These are phyloP conservation scores for Citrullus colocynthis DNA, from an alignment of 306 rosid species.

Conservation along the genomic window DNA sequence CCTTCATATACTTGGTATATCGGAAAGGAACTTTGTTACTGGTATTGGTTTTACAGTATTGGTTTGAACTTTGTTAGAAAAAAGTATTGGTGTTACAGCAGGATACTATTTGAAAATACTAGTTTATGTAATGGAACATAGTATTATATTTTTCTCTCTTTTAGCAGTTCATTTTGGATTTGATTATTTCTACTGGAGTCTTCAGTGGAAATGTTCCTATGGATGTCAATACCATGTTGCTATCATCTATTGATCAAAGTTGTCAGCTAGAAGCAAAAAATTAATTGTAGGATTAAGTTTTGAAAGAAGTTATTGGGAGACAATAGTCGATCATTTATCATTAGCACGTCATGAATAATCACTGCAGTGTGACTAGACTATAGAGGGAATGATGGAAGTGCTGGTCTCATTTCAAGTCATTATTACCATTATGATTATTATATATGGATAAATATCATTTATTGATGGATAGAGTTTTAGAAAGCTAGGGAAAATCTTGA, in stretches of 20 bases:
- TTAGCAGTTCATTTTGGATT: not conserved
- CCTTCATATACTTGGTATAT: not conserved
- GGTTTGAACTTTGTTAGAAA: too few species aligned
- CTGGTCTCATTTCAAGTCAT: not conserved
- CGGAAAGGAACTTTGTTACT: not conserved
- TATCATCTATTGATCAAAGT: not conserved
- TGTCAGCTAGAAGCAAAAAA: not conserved
- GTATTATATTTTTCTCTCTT: not conserved
- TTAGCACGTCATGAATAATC: not conserved
- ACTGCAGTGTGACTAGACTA: not conserved
- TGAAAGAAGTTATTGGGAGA: not conserved
- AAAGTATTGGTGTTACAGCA: not conserved
- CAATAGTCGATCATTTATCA: not conserved
- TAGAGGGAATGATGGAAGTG: not conserved
- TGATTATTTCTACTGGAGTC: not conserved
- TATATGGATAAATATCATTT: not conserved
- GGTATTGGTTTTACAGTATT: not conserved
- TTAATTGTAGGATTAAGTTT: not conserved
- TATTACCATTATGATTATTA: not conserved
- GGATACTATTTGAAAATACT: not conserved
- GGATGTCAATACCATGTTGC: not conserved
- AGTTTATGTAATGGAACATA: not conserved
- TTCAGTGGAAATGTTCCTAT: not conserved
- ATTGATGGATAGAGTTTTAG: not conserved
- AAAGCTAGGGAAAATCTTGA: not conserved